phyloP scores from a whole-genome alignment of 2,329 filamentous ascomycete species.

The Claviceps africana region DNA sequence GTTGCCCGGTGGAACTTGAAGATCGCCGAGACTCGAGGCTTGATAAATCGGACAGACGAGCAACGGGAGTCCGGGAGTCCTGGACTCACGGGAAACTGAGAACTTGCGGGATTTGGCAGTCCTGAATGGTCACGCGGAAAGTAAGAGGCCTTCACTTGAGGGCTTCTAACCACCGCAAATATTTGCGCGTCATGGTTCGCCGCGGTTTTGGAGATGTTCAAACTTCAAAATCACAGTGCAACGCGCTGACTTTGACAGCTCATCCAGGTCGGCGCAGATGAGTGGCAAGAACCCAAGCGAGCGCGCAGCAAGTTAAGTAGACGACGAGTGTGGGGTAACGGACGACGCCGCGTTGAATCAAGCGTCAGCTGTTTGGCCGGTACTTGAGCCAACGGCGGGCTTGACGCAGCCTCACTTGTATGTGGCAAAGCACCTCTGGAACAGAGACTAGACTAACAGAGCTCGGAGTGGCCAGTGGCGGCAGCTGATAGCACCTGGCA shows the following conservation, averaged over 20 bases:
- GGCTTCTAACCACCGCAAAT: no score
- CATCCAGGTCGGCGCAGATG: background rate
- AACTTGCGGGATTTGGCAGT: background rate
- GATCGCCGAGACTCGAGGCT: background rate
- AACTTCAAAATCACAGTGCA: no score
- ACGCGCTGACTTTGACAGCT: background rate
- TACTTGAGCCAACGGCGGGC: background rate
- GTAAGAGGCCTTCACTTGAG: no score
- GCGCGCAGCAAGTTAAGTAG: no score
- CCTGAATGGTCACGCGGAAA: no score
- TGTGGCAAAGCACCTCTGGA: background rate
- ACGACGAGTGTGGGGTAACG: no score
- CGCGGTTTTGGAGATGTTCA: background rate
- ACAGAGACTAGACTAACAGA: background rate
- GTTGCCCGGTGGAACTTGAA: background rate
- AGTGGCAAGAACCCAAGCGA: background rate
- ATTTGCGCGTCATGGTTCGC: no score
- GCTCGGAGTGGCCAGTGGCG: background rate
- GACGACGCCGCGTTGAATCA: background rate
- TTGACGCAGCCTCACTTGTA: background rate
- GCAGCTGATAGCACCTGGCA: background rate
- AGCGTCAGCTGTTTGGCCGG: background rate
- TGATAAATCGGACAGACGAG: background rate
- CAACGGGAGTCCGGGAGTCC: background rate
- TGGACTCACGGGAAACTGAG: background rate